These are phyloP conservation scores for Eutrema heterophyllum DNA, from an alignment of 345 rosid species.

Conservation along the genomic window DNA sequence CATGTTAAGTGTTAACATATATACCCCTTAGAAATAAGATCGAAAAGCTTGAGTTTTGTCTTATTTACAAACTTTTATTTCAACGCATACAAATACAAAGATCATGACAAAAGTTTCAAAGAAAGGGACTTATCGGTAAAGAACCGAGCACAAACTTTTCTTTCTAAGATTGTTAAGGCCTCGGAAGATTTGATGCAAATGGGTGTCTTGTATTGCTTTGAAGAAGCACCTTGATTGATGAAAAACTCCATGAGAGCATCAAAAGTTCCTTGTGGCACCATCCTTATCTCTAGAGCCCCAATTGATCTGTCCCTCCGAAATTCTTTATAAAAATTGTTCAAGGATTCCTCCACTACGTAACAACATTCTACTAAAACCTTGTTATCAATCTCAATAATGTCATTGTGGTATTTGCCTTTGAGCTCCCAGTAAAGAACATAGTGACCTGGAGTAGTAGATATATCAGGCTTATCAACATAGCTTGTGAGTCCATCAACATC, in stretches of 20 bases:
- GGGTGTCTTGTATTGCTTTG: slow-evolving; percentile 66
- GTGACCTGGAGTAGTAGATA: slow-evolving; percentile 53
- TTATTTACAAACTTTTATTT: neutral
- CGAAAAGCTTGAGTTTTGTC: neutral
- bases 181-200: slow-evolving; percentile 52
- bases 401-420: slow-evolving; percentile 26
- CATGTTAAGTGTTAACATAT: neutral
- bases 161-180: slow-evolving; percentile 18
- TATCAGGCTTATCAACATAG: slow-evolving; percentile 48
- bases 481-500: slow-evolving; percentile 25
- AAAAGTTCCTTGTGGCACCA: slow-evolving; percentile 54
- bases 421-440: slow-evolving; percentile 67
- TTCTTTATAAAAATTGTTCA: slow-evolving; percentile 48
- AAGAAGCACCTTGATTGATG: slow-evolving; percentile 56
- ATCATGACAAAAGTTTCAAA: neutral
- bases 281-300: slow-evolving; percentile 59
- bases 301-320: slow-evolving; percentile 44
- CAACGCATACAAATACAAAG: neutral
- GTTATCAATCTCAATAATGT: slow-evolving; percentile 26
- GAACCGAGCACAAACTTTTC: neutral
- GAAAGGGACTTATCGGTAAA: neutral
- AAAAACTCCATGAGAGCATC: slow-evolving; percentile 67
- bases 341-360: slow-evolving; percentile 41
- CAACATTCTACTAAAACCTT: slow-evolving; percentile 52
- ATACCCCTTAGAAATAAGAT: neutral